Evolutionary conservation across 768 basidiomycete genomes (phyloP), one percentile per base, ranked within the genome.

Genomic region (Russula sp.): DNA sequence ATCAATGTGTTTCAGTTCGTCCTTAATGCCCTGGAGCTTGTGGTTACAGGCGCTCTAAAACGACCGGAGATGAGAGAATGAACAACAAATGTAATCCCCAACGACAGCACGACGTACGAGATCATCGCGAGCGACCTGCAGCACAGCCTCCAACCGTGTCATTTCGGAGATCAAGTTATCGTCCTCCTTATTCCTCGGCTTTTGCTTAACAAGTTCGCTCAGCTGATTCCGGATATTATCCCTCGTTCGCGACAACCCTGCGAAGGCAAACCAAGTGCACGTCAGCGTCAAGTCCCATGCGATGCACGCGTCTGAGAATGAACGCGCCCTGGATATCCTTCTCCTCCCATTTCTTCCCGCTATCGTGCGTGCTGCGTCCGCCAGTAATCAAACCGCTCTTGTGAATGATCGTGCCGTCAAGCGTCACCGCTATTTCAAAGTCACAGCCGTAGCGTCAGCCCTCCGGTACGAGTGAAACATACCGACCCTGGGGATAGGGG

Each of bases 321-420:
- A 44, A 70, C 76, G 49, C 67, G 92, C 94, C 90, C 75, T 92
- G 87, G 4, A 98, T 83, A 69, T 97, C 94, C 70, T 89, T 90
- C 73, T 98, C 96, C 64, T 96, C 92, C 89, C 94, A 98, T 72
- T 92, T 94, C 77, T 91, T 90, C 46, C 81, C 82, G n/a, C 75
- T 85, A 52, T 79, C 81, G 66, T 88, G 87, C 0, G 88, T 83
- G 69, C 92, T 92, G 54, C 85, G 81, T 30, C 97, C 97, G 77
- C 97, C 97, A 38, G 97, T 99, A 72, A 99, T 98, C 53, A 96
- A 77, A 65, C 97, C 97, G 69, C 92, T 94, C 78, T 95, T 95
- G 75, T 99, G 97, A 53, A 99, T 98, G 65, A 99, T 79, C 3
- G 95, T 98, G 1, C 97, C 97, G 50, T 98, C 95, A 49, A 99